Evolutionary conservation across 73 alveolate species (phyloP).

Genomic region (Uronychia binucleata): DNA sequence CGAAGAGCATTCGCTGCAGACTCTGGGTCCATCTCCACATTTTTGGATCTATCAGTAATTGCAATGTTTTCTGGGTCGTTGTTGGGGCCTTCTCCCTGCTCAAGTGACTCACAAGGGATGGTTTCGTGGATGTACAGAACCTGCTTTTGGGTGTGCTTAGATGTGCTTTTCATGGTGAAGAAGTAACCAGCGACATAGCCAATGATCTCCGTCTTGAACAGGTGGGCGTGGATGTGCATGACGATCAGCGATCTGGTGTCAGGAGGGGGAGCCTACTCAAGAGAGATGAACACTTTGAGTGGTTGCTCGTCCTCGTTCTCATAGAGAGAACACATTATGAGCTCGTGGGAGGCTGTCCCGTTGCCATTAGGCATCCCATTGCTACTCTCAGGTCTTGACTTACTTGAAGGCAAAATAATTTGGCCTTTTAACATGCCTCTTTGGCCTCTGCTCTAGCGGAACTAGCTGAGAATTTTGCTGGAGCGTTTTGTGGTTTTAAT

Average conservation of each 20-base stretch:
- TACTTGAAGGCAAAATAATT: background rate
- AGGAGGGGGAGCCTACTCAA: background rate
- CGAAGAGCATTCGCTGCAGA: slow-evolving; percentile 13
- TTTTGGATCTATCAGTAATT: slow-evolving; percentile 28
- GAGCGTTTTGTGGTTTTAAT: background rate
- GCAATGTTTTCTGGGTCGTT: slow-evolving; percentile 9
- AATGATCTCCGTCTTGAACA: slow-evolving; percentile 34
- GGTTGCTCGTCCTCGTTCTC: background rate
- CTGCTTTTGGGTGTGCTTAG: background rate
- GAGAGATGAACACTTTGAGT: background rate
- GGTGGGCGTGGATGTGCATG: slow-evolving; percentile 50
- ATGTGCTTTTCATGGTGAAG: background rate
- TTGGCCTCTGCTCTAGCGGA: background rate
- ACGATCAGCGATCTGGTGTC: slow-evolving; percentile 3
- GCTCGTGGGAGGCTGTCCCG: background rate
- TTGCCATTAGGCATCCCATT: background rate
- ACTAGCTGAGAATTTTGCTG: background rate
- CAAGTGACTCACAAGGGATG: slow-evolving; percentile 18
- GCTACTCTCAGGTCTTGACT: background rate
- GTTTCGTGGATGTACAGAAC: slow-evolving; percentile 29
- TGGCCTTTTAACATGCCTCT: background rate
- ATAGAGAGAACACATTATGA: background rate
- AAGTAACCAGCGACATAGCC: slow-evolving; percentile 47
- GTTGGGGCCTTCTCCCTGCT: background rate
- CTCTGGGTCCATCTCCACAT: slow-evolving; percentile 55